Evolutionary conservation across 2,329 filamentous ascomycete genomes (phyloP), one percentile per base, ranked within the genome.

Genomic region (Ceratocystis destructans): DNA sequence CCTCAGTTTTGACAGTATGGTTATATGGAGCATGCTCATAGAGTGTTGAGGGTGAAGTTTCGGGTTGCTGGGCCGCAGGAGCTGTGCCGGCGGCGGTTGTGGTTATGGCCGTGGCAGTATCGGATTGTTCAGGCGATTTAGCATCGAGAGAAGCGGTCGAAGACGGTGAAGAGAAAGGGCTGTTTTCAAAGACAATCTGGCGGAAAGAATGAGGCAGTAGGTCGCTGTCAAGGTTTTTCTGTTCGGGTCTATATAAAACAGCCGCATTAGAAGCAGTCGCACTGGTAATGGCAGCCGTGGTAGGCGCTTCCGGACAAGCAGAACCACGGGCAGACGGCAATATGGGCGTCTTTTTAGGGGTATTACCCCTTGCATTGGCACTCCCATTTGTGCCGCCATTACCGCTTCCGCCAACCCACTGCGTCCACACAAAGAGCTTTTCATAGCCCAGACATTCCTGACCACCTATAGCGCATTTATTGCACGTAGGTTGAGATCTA

Each of bases 391-490:
- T 55, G 15, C 64, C 62, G 20, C 50, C 22, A 8, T 59, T 64
- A 22, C 25, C 59, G 22, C 41, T 57, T 25, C 50, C 61, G 12
- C 64, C 64, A 20, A 65, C 62, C 64, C 67, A 68, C 67, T 79
- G 76, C 65, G 82, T 81, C 83, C 83, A 87, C 67, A 83, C 78
- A 70, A 85, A 81, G 61, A 85, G 73, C 71, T 80, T 80, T 68
- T 81, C 83, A 73, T 86, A 86, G 48, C 84, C 84, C 68, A 84
- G 79, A 75, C 84, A 87, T 70, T 82, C 77, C 72, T 82, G 77
- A 33, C 82, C 82, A 53, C 79, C 76, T 70, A 76, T 77, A 65
- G 76, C 73, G 73, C 83, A 86, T 75, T 86, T 86, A 71, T 81
- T 78, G 73, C 84, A 86, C 67, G 74, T 77, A 31, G 83, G 83